Base-by-base conservation (phyloP, 257 asterid genomes). In the Fraxinus excelsior region DNA sequence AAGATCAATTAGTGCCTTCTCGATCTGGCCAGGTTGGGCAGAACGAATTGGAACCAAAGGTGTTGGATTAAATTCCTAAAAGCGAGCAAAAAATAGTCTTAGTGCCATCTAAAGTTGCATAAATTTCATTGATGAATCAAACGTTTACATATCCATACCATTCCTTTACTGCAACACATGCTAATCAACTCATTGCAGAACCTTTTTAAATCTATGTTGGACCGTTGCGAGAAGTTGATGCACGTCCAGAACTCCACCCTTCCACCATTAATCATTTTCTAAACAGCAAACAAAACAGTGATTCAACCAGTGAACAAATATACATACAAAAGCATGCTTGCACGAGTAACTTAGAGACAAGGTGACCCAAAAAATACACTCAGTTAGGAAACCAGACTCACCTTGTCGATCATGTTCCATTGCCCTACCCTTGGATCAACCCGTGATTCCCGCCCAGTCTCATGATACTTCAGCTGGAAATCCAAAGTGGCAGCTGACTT, bases 401-500 rank as follows among this genome's bases (percentile, higher is more conserved):
- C 99, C 94, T 85, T 89, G 19, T 90, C 76, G 0, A 88, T 92
- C 97, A 94, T 92, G 62, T 91, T 92, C 99, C 97, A 94, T 8
- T 86, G 92, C 0, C 99, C 99, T 13, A 91, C 92, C 56, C 31
- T 53, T 4, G 99, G 99, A 21, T 78, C 69, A 21, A 91, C 84
- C 1, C 12, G 49, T 5, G 76, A 9, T 44, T 89, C 81, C 44
- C 65, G 28, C 26, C 99, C 97, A 42, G 91, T 14, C 3, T 44
- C 89, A 25, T 90, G 91, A 78, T 92, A 94, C 75, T 72, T 87
- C 14, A 94, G 83, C 99, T 94, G 89, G 73, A 60, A 62, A 37
- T 12, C 9, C 46, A 73, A 71, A 31, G 70, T 18, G 1, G 9
- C 34, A 23, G 40, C 12, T 62, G 12, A 83, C 8, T 31, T 74